phyloP scores from a whole-genome alignment of 2,329 filamentous ascomycete species.

The Boeremia exigua region DNA sequence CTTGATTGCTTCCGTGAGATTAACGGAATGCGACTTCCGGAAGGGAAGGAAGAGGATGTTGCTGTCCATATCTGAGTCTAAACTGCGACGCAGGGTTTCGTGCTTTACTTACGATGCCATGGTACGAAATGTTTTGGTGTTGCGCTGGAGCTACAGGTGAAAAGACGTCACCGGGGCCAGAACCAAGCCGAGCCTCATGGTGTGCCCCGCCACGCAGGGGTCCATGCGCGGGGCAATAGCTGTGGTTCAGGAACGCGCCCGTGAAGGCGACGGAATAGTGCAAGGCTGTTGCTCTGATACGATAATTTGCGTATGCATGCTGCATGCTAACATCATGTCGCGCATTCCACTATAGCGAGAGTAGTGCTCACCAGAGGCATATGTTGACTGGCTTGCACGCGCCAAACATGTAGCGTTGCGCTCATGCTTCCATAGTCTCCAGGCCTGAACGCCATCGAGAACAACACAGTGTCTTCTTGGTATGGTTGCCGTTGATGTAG shows the following conservation, averaged over 20 bases:
- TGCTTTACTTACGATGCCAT: conserved; percentile 38
- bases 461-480: conserved; percentile 11
- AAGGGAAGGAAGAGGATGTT: conserved; percentile 84
- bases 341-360: neutral
- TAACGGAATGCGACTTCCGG: conserved; percentile 79
- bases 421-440: neutral
- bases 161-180: conserved; percentile 35
- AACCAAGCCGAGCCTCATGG: neutral
- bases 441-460: neutral
- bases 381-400: neutral
- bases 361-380: neutral
- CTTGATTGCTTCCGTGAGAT: conserved; percentile 81
- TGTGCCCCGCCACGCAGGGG: conserved; percentile 6
- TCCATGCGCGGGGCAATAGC: conserved; percentile 8
- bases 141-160: conserved; percentile 19
- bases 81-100: neutral
- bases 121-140: conserved; percentile 20
- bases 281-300: neutral
- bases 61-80: conserved; percentile 34
- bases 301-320: neutral
- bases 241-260: conserved; percentile 4
- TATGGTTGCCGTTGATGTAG: conserved; percentile 4
- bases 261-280: neutral
- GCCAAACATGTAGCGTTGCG: neutral
- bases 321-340: neutral